phyloP scores from a whole-genome alignment of 257 asterid genomes.

The Nicotiana tabacum region DNA sequence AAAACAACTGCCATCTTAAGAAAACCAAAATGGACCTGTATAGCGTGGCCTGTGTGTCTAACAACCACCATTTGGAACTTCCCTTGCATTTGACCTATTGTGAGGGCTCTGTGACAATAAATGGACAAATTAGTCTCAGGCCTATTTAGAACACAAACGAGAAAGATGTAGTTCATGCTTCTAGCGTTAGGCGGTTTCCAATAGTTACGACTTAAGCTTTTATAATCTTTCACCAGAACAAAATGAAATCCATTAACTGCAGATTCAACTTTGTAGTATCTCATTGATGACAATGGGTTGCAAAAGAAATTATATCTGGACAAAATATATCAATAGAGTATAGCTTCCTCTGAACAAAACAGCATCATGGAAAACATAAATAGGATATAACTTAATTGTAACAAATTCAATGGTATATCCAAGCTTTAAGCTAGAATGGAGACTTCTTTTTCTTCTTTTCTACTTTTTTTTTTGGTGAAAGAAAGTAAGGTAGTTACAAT shows the following conservation, averaged over 20 bases:
- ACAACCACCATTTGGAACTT: conserved; percentile 96
- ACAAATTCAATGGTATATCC: not conserved
- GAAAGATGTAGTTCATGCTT: not conserved
- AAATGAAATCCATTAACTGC: not conserved
- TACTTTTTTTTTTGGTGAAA: not conserved
- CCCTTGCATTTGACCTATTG: conserved; percentile 98
- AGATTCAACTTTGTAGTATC: not conserved
- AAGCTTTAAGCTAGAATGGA: not conserved
- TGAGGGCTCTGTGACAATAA: conserved; percentile 64
- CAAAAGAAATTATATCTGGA: not conserved
- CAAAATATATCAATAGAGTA: not conserved
- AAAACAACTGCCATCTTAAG: conserved; percentile 3
- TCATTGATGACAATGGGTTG: not conserved
- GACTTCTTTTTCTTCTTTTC: not conserved
- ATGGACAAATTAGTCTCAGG: not conserved
- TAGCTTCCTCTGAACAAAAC: not conserved
- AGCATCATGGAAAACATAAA: conserved; percentile 1
- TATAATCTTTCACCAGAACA: not conserved
- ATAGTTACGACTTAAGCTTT: not conserved
- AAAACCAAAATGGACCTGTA: conserved; percentile 51
- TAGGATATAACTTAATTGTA: not conserved
- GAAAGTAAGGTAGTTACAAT: not conserved
- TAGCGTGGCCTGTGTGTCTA: conserved; percentile 93
- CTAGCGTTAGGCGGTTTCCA: not conserved
- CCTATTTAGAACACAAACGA: not conserved